Evolutionary conservation across 345 rosid genomes (phyloP).

Genomic region (Eucalyptus cloeziana): DNA sequence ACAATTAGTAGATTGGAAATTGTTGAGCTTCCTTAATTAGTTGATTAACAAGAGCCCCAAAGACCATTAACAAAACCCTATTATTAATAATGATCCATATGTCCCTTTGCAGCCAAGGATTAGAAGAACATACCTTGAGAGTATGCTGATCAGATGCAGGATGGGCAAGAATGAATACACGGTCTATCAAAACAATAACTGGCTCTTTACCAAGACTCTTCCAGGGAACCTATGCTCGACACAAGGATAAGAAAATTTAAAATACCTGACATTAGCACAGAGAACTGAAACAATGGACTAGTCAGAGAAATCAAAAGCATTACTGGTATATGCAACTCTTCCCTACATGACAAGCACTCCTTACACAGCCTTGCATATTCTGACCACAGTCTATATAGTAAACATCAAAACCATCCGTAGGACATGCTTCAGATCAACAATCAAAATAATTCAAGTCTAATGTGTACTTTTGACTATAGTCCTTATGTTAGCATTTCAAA

Average conservation of each 20-base stretch:
- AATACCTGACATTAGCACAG: not conserved
- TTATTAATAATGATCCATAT: not conserved
- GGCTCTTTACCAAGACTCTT: constrained; percentile 96
- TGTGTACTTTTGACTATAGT: not conserved
- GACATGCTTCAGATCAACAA: not conserved
- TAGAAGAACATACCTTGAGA: constrained; percentile 35
- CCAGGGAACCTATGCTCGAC: constrained; percentile 79
- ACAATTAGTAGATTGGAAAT: not conserved
- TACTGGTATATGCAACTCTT: not conserved
- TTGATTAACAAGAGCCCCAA: not conserved
- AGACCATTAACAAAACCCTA: not conserved
- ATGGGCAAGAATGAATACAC: constrained; percentile 83
- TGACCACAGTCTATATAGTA: not conserved
- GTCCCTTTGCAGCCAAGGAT: not conserved
- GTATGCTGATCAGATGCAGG: constrained; percentile 58
- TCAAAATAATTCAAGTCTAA: not conserved
- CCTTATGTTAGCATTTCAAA: not conserved
- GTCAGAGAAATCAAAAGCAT: not conserved
- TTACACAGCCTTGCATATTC: not conserved
- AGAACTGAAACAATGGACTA: not conserved
- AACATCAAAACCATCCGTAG: not conserved
- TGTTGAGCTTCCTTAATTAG: not conserved
- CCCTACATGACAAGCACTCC: not conserved
- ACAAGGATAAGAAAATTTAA: not conserved
- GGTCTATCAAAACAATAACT: constrained; percentile 85